Conservation (phyloP, 345 rosid genomes). For the Linum tenue region DNA sequence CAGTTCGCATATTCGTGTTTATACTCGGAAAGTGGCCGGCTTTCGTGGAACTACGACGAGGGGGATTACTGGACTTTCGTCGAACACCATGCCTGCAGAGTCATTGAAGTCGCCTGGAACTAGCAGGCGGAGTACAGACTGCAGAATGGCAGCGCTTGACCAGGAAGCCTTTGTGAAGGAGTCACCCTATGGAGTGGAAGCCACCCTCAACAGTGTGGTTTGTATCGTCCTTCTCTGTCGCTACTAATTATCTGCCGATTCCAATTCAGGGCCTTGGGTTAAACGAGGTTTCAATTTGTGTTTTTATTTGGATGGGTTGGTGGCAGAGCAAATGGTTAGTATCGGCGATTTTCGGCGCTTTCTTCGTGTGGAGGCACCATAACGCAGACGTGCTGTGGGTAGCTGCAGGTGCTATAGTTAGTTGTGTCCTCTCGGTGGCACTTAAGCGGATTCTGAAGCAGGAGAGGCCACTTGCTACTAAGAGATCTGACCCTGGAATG, state of each 20-base stretch:
- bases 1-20: constrained; percentile 8
- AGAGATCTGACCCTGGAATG: constrained; percentile 88
- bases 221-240: constrained; percentile 12
- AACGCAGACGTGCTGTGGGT: constrained; percentile 68
- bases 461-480: constrained; percentile 49
- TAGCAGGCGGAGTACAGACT: constrained; percentile 24
- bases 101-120: constrained; percentile 24
- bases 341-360: constrained; percentile 35
- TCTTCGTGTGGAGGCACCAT: constrained; percentile 49
- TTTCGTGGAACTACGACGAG: too few relatives aligned
- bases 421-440: constrained; percentile 33
- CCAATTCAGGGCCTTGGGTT: not conserved
- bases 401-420: constrained; percentile 45
- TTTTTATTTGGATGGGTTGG: too few relatives aligned
- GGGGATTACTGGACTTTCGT: not conserved
- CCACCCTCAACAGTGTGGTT: constrained; percentile 60
- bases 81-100: constrained; percentile 25
- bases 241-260: not conserved
- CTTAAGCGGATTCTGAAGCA: constrained; percentile 62
- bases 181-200: constrained; percentile 35
- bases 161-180: constrained; percentile 31
- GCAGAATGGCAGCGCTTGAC: constrained; percentile 28
- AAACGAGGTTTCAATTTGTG: not conserved
- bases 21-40: constrained; percentile 8
- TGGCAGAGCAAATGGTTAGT: constrained; percentile 86